Percentiles rank a stretch among this genome's conserved stretches.
These are phyloP conservation scores for Micractinium conductrix DNA, from an alignment of 139 green algal species.

Conservation along the genomic window DNA sequence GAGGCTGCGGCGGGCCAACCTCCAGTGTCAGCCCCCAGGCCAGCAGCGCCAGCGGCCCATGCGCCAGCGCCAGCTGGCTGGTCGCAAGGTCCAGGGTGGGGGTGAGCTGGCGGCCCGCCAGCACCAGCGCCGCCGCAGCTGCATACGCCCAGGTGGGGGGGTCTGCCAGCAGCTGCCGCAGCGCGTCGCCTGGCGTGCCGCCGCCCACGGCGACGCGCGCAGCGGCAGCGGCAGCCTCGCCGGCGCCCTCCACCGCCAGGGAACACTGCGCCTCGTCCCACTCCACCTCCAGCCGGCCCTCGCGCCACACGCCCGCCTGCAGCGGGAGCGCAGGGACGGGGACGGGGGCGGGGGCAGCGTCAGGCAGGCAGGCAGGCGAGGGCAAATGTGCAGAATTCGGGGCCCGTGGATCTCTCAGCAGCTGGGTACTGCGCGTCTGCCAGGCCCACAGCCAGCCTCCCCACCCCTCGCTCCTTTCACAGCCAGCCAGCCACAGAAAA, in stretches of 20 bases:
- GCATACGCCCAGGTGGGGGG: slow-evolving; percentile 40
- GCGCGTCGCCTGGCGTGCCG: not conserved
- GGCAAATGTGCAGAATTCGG: too few species aligned
- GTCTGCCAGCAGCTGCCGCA: slow-evolving; percentile 20
- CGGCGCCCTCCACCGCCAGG: slow-evolving; percentile 69
- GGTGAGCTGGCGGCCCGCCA: slow-evolving; percentile 20
- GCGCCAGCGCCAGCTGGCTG: slow-evolving; percentile 24
- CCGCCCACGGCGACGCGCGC: slow-evolving; percentile 45
- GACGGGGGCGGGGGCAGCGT: not conserved
- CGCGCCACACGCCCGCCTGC: slow-evolving; percentile 70
- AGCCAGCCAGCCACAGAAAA: too few species aligned
- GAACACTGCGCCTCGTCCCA: slow-evolving; percentile 78
- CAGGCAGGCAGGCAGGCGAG: not conserved
- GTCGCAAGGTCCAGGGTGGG: slow-evolving; percentile 34
- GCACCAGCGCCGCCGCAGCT: slow-evolving; percentile 18
- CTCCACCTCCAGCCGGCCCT: slow-evolving; percentile 58
- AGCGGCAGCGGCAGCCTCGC: slow-evolving; percentile 67
- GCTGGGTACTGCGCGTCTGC: too few species aligned
- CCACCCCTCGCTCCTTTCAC: too few species aligned
- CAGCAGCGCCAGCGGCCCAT: slow-evolving; percentile 42
- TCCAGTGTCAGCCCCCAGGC: slow-evolving; percentile 35
- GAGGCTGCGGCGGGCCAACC: not conserved
- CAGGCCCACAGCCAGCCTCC: too few species aligned
- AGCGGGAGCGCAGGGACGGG: not conserved
- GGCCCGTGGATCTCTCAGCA: too few species aligned